Conservation (phyloP, 176 grass and related monocot species). For the Hsuehochloa calcarea region DNA sequence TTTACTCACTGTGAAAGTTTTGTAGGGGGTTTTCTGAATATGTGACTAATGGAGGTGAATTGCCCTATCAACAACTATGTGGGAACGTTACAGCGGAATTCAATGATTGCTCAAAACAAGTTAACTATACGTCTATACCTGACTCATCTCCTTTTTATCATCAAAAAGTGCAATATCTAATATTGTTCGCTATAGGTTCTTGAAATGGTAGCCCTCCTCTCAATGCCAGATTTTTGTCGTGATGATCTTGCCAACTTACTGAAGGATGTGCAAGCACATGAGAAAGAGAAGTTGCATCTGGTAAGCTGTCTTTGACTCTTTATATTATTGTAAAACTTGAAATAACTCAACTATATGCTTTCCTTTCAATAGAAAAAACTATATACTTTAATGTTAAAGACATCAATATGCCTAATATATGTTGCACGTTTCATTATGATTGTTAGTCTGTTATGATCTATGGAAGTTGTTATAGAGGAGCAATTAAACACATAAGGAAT, state of each 20-base stretch:
- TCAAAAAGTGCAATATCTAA: constrained; percentile 1
- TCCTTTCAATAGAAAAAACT: neutral
- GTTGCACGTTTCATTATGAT: neutral
- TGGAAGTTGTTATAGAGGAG: neutral
- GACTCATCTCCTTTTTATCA: neutral
- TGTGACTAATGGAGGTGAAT: constrained; percentile 80
- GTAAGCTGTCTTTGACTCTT: constrained; percentile 37
- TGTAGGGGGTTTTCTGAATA: constrained; percentile 87
- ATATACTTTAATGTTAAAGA: neutral
- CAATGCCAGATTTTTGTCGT: constrained; percentile 58
- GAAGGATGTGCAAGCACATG: constrained; percentile 74
- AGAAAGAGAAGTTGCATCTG: constrained; percentile 92
- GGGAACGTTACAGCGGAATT: constrained; percentile 69
- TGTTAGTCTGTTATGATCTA: neutral
- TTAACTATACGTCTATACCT: constrained; percentile 10
- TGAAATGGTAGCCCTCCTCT: constrained; percentile 75
- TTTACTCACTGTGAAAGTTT: constrained; percentile 1
- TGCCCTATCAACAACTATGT: constrained; percentile 77
- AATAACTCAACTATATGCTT: neutral
- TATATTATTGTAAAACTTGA: constrained; percentile 5
- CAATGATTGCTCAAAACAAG: constrained; percentile 96
- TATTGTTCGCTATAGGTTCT: constrained; percentile 56
- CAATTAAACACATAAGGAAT: neutral
- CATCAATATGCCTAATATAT: neutral
- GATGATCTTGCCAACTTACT: constrained; percentile 79